Evolutionary conservation across 2,329 filamentous ascomycete species (phyloP).

Genomic region (Fusarium acutatum): DNA sequence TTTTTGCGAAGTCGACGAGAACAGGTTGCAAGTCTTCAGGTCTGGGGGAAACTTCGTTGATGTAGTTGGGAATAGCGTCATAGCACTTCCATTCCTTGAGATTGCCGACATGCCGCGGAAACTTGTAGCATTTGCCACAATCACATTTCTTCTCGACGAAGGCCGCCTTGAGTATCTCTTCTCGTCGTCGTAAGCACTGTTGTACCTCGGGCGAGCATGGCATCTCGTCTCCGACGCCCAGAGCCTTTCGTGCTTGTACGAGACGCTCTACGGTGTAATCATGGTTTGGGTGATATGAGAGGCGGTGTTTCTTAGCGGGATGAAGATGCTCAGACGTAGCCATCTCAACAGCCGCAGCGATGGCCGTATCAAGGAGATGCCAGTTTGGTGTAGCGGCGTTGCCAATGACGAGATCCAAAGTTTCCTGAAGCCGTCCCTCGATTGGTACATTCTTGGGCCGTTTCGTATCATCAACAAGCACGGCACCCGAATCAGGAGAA

Average conservation of each 20-base stretch:
- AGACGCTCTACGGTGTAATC: not conserved
- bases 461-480: not conserved
- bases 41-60: not conserved
- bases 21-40: accelerated
- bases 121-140: not conserved
- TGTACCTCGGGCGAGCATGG: accelerated
- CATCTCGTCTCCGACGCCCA: not conserved
- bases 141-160: not conserved
- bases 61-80: not conserved
- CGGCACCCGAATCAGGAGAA: not conserved
- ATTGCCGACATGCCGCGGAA: not conserved
- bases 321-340: not conserved
- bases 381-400: not conserved
- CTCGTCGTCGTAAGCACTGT: not conserved
- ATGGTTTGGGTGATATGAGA: not conserved
- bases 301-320: accelerated
- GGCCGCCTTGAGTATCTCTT: not conserved
- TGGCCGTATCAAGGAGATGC: not conserved
- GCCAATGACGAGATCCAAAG: not conserved
- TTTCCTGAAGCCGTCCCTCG: not conserved
- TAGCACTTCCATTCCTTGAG: not conserved
- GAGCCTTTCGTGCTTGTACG: not conserved
- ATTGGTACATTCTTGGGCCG: not conserved
- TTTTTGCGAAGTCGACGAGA: not conserved
- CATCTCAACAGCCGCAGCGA: not conserved